Evolutionary conservation across 225 moss, liverwort and hornwort genomes (phyloP), one percentile per base, ranked within the genome.

Genomic region (Neckera pumila): DNA sequence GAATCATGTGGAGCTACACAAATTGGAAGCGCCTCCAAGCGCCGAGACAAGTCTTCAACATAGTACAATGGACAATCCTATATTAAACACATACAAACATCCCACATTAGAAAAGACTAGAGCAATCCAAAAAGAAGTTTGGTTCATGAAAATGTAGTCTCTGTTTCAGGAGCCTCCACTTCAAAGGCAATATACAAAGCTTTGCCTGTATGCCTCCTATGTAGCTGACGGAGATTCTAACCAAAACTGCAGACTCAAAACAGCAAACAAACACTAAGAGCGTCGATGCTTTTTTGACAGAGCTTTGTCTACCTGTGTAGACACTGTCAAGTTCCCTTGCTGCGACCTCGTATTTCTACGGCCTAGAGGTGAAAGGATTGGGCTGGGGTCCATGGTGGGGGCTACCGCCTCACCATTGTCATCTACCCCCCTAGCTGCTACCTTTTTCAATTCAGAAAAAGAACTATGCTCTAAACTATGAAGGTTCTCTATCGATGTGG

Each of bases 311-410:
- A 67, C 11, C 2, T 67, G 2, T 12, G 21, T 67, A 67, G n/a
- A 67, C 21, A 67, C n/a, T 20, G 38, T 22, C 12, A 69, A 22
- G 38, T 69, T 69, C 4, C 20, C 22, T 5, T 36, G 12, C 2
- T 21, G 22, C 1, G 11, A 67, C n/a, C 67, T n/a, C 0, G n/a
- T 67, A 12, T n/a, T 11, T 22, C 22, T n/a, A 12, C 12, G n/a
- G 0, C 4, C 2, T n/a, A 1, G 21, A 67, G 4, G 67, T 6
- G 7, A n/a, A 67, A 67, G 3, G n/a, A 6, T 12, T 21, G 20
- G n/a, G 7, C 0, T 67, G 4, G 1, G 0, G 12, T 67, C 21
- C 2, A 1, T 0, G 5, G 1, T 67, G 21, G 21, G 12, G 67
- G 6, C 6, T 67, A n/a, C 4, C 7, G 0, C n/a, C 22, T 67